Evolutionary conservation across 139 green algal species (phyloP), one percentile per base, ranked within the genome.

Genomic region (Parachlorella kessleri): DNA sequence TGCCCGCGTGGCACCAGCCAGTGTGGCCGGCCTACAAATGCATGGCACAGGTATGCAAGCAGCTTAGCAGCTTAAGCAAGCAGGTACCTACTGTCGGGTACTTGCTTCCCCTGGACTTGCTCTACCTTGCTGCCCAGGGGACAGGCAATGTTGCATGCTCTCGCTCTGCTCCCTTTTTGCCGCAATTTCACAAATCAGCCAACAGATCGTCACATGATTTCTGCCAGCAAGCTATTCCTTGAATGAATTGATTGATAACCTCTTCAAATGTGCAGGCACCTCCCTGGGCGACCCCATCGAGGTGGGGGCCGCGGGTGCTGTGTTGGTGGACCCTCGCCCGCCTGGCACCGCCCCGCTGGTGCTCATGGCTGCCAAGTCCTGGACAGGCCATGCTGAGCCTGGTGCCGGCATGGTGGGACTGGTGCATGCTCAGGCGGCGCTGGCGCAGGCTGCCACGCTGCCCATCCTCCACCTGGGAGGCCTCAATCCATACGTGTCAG

Each of bases 401-500:
- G 83, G 68, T 8, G 78, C 86, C 21, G 88, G 88, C 41, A 69
- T 87, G 6, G 68, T 87, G 3, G 83, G 86, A 7, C 48, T 92
- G 8, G 32, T 72, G 1, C 80, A 82, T 41, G 83, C 82, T 1
- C 53, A 70, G 21, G 63, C 53, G 1, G n/a, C 53, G 3, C 70
- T 87, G 21, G 54, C 10, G 5, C 63, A 70, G 23, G 23, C 2
- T 3, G 21, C 9, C 0, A 28, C 41, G 36, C 85, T 88, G 42
- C 39, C 84, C 4, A 59, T 92, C 18, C 33, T 91, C 77, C 90
- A 96, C 79, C 83, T 96, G 32, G 53, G 48, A 1, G 3, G 66
- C n/a, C 8, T 90, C 26, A 95, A 92, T 48, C 78, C 89, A 3
- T 86, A 94, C 53, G 69, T 95, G 1, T 35, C 54, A 14, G 41